phyloP scores from a whole-genome alignment of 169 alveolate species.

The Condylostoma magnum region DNA sequence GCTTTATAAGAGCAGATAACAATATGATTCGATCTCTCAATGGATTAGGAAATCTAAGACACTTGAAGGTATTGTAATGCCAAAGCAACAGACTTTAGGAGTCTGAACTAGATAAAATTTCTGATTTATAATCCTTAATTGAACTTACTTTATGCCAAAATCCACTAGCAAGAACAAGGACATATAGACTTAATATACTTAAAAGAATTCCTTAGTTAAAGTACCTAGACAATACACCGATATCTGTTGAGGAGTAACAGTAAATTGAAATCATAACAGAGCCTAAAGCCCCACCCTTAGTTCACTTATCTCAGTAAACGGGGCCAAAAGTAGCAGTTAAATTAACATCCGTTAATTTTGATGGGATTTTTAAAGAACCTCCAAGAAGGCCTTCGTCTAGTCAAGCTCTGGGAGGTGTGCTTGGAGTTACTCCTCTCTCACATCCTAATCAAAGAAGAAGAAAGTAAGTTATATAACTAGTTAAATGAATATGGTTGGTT shows the following conservation, averaged over 20 bases:
- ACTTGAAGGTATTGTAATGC: slow-evolving; percentile 48
- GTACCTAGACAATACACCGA: slow-evolving; percentile 20
- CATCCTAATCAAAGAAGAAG: not conserved
- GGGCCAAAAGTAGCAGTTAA: slow-evolving; percentile 37
- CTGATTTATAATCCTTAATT: slow-evolving; percentile 37
- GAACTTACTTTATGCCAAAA: slow-evolving; percentile 55
- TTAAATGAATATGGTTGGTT: no score
- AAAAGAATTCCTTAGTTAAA: not conserved
- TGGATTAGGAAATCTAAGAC: no score
- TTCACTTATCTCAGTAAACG: slow-evolving; percentile 13
- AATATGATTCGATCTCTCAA: no score
- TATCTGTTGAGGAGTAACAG: slow-evolving; percentile 57
- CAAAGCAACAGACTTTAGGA: slow-evolving; percentile 61
- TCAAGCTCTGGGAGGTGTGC: not conserved
- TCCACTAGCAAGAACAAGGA: slow-evolving; percentile 65
- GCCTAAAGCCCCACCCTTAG: slow-evolving; percentile 27
- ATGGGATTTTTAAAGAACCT: slow-evolving; percentile 51
- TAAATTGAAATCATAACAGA: slow-evolving; percentile 41
- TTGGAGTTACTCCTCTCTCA: not conserved
- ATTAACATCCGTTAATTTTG: slow-evolving; percentile 68
- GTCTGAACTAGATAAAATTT: slow-evolving; percentile 59
- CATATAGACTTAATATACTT: slow-evolving; percentile 32
- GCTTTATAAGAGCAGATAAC: no score
- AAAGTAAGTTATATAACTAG: no score
- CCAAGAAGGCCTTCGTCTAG: not conserved